A percentile compares a stretch with the other conserved stretches of the same genome.
Evolutionary conservation across 306 rosid species (phyloP).

Genomic region (Boehmeria nivea): DNA sequence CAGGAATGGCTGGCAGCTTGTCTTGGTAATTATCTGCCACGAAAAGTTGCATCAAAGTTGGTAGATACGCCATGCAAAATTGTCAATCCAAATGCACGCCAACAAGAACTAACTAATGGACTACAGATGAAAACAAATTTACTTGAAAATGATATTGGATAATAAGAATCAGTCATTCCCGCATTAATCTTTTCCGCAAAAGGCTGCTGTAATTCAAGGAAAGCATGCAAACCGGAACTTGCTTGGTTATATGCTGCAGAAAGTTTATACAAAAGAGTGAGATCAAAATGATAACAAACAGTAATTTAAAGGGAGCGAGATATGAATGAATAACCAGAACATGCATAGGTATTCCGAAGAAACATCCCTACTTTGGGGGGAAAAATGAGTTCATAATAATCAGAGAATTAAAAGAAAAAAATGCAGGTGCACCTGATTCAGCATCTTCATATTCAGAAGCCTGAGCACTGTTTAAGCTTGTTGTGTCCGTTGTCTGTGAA

Average conservation of each 20-base stretch:
- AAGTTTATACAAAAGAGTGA: constrained; percentile 19
- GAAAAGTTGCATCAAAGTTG: constrained; percentile 9
- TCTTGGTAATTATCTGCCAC: constrained; percentile 46
- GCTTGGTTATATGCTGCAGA: constrained; percentile 53
- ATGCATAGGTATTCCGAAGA: too few species aligned
- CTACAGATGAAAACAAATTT: constrained; percentile 12
- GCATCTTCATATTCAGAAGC: constrained; percentile 71
- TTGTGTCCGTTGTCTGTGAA: constrained; percentile 51
- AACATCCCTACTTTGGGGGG: too few species aligned
- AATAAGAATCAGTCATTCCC: constrained; percentile 33
- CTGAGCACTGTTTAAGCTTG: constrained; percentile 56
- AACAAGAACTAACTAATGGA: constrained; percentile 2
- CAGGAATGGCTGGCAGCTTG: constrained; percentile 35
- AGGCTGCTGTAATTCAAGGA: constrained; percentile 40
- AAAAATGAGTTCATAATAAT: constrained; percentile 9
- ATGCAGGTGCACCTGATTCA: constrained; percentile 55
- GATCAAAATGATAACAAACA: constrained; percentile 2
- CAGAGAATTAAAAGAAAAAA: neutral
- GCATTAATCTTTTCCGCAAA: constrained; percentile 32
- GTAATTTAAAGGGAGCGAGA: constrained; percentile 1
- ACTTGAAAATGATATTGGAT: constrained; percentile 39
- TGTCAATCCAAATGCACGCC: constrained; percentile 7
- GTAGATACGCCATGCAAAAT: constrained; percentile 2
- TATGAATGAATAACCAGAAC: too few species aligned
- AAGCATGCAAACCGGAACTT: constrained; percentile 40